Conservation (phyloP, 2,329 filamentous ascomycete species). For the Xylaria sp. region DNA sequence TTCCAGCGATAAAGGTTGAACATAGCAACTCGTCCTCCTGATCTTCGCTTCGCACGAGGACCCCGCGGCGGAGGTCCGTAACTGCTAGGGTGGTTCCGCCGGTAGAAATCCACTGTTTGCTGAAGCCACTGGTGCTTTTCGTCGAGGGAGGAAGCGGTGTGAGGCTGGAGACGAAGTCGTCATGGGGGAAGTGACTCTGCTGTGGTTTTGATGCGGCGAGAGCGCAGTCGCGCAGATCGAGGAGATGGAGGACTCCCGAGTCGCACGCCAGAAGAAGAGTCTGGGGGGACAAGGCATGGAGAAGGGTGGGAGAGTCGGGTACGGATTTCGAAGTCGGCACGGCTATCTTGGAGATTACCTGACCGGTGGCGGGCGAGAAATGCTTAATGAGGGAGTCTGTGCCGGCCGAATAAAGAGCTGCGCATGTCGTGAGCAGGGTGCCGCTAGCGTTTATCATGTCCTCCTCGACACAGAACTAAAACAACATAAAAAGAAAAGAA, state of each 20-base stretch:
- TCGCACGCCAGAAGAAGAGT: slow-evolving; percentile 91
- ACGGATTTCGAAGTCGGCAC: slow-evolving; percentile 69
- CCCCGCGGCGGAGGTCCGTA: slow-evolving; percentile 86
- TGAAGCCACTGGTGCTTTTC: slow-evolving; percentile 85
- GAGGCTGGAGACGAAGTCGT: slow-evolving; percentile 91
- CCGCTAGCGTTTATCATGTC: slow-evolving; percentile 34
- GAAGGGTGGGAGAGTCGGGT: slow-evolving; percentile 79
- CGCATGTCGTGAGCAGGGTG: neutral
- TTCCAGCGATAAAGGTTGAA: slow-evolving; percentile 79
- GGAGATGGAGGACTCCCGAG: slow-evolving; percentile 87
- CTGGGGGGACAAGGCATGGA: slow-evolving; percentile 87
- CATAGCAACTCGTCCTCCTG: slow-evolving; percentile 95
- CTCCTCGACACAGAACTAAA: neutral
- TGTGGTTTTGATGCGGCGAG: slow-evolving; percentile 72
- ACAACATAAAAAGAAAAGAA: neutral
- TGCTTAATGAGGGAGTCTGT: slow-evolving; percentile 69
- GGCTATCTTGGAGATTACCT: slow-evolving; percentile 83
- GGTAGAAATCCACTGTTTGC: slow-evolving; percentile 95
- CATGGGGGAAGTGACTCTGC: slow-evolving; percentile 86
- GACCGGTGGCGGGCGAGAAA: slow-evolving; percentile 68
- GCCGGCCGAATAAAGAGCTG: slow-evolving; percentile 72
- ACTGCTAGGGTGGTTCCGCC: slow-evolving; percentile 91
- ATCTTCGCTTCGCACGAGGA: slow-evolving; percentile 89
- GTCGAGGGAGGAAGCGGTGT: slow-evolving; percentile 83
- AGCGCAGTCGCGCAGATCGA: slow-evolving; percentile 77